These are phyloP conservation scores for Aspergillus egyptiacus DNA, from an alignment of 495 filamentous ascomycete genomes.

Conservation along the genomic window DNA sequence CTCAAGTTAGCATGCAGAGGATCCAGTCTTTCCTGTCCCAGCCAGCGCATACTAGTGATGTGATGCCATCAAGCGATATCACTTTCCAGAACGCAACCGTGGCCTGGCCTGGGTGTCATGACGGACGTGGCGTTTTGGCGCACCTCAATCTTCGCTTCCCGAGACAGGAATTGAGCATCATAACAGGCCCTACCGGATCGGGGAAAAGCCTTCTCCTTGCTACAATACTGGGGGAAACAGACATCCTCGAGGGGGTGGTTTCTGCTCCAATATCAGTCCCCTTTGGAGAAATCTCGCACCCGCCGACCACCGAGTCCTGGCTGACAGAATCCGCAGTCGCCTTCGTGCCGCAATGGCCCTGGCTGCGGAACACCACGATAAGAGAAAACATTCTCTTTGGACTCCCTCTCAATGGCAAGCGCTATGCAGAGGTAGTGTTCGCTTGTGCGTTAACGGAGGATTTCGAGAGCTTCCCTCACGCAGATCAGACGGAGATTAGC, in stretches of 20 bases:
- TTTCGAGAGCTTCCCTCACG: conserved; percentile 64
- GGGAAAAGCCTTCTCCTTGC: conserved; percentile 61
- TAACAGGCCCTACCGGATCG: conserved; percentile 51
- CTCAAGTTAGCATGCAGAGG: conserved; percentile 56
- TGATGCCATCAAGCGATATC: conserved; percentile 40
- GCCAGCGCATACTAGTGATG: conserved; percentile 50
- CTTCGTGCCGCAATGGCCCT: conserved; percentile 76
- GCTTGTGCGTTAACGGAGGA: conserved; percentile 72
- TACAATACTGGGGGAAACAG: conserved; percentile 56
- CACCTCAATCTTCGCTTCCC: conserved; percentile 63
- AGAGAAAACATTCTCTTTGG: conserved; percentile 70
- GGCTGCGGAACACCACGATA: conserved; percentile 80
- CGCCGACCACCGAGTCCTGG: conserved; percentile 26
- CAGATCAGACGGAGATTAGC: conserved; percentile 72
- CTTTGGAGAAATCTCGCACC: conserved; percentile 11
- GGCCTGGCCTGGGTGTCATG: conserved; percentile 57
- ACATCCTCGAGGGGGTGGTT: conserved; percentile 42
- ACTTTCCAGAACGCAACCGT: conserved; percentile 57
- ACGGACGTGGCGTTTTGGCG: conserved; percentile 50
- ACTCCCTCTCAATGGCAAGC: conserved; percentile 55
- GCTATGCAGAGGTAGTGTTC: conserved; percentile 60
- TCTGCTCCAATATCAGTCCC: conserved; percentile 35
- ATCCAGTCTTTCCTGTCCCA: conserved; percentile 59
- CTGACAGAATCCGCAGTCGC: conserved; percentile 58
- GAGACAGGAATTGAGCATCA: conserved; percentile 58